phyloP scores from a whole-genome alignment of 768 basidiomycete species.

The Xanthoconium stramineum region DNA sequence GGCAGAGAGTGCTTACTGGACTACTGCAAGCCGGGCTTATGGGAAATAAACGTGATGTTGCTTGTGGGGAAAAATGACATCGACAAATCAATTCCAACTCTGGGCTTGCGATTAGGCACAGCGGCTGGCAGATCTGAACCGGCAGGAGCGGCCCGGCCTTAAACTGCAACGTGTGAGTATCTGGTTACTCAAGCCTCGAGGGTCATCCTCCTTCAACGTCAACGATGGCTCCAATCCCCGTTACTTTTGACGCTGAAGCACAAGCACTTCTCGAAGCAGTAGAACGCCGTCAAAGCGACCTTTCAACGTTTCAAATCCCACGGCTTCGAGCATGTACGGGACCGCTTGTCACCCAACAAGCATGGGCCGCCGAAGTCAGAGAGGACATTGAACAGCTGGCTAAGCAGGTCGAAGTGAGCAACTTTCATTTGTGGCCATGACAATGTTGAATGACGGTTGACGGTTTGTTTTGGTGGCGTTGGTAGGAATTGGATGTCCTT shows the following conservation, averaged over 20 bases:
- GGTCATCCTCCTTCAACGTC: too few species aligned
- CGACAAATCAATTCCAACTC: too few species aligned
- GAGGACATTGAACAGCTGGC: slow-evolving; percentile 67
- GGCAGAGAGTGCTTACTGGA: too few species aligned
- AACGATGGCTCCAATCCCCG: slow-evolving; percentile 63
- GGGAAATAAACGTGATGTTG: too few species aligned
- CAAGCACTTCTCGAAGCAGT: slow-evolving; percentile 47
- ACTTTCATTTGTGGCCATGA: background rate
- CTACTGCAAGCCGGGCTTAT: too few species aligned
- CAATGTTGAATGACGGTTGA: slow-evolving; percentile 5
- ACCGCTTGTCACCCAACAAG: slow-evolving; percentile 68
- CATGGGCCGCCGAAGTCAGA: slow-evolving; percentile 68
- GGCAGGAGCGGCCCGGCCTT: too few species aligned
- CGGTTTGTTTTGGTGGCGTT: background rate
- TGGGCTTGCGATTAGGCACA: too few species aligned
- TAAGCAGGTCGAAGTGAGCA: slow-evolving; percentile 65
- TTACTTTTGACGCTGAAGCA: slow-evolving; percentile 50
- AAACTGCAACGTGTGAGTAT: too few species aligned
- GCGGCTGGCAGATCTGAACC: too few species aligned
- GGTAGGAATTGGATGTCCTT: slow-evolving; percentile 61
- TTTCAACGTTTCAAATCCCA: slow-evolving; percentile 71
- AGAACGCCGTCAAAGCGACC: slow-evolving; percentile 57
- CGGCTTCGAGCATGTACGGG: slow-evolving; percentile 67
- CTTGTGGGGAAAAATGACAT: too few species aligned
- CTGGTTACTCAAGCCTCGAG: too few species aligned